Conservation (phyloP, 768 basidiomycete species). For the Tricholoma terreum region DNA sequence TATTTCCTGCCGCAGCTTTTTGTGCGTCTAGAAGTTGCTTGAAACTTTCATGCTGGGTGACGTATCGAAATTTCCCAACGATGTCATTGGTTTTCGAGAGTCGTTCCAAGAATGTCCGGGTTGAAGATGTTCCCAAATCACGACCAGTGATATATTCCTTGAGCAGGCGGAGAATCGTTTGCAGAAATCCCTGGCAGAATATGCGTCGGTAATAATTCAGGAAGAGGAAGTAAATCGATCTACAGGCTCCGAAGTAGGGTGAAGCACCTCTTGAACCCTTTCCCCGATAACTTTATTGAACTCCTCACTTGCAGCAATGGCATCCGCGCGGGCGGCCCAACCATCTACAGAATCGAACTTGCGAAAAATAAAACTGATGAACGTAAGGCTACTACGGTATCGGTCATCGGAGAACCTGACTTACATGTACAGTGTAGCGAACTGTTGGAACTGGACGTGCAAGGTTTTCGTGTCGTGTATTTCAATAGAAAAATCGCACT, state of each 20-base stretch:
- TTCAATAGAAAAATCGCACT: constrained; percentile 9
- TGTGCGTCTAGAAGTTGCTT: not conserved
- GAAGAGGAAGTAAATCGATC: not conserved
- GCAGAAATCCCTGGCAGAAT: not conserved
- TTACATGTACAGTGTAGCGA: constrained; percentile 17
- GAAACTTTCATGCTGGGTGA: constrained; percentile 3
- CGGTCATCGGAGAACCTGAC: too few species aligned
- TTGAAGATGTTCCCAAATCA: constrained; percentile 4
- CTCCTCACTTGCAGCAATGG: too few species aligned
- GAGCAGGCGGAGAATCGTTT: not conserved
- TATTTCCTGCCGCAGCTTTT: not conserved
- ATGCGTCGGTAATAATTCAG: not conserved
- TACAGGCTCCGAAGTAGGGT: not conserved
- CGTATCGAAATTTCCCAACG: constrained; percentile 5
- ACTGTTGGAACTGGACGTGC: constrained; percentile 6
- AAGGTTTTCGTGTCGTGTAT: not conserved
- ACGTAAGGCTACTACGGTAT: too few species aligned
- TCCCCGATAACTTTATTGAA: not conserved
- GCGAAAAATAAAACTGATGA: too few species aligned
- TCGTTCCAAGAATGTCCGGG: constrained; percentile 17
- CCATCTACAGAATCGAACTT: too few species aligned
- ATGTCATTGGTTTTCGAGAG: constrained; percentile 12
- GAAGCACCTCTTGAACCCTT: not conserved
- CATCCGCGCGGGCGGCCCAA: too few species aligned
- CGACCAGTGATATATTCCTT: not conserved